phyloP scores from a whole-genome alignment of 202 grass and related monocot species.

The Digitaria exilis region DNA sequence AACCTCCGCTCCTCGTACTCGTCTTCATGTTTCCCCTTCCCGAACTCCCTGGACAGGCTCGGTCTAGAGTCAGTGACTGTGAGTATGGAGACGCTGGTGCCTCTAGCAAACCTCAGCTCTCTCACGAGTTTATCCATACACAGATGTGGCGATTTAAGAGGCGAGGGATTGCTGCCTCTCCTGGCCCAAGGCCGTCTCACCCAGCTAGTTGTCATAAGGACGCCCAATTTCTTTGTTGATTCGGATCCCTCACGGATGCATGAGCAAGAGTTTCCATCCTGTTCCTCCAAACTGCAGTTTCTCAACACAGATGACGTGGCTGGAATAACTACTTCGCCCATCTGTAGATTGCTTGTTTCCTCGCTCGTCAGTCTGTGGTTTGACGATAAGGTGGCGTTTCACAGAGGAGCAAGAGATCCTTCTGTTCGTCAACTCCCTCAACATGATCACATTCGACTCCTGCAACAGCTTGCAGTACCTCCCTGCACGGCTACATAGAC shows the following conservation, averaged over 20 bases:
- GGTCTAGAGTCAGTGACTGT: too few species aligned
- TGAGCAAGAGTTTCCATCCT: background rate
- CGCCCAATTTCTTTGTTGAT: background rate
- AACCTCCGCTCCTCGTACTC: background rate
- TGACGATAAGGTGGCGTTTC: background rate
- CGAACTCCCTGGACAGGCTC: background rate
- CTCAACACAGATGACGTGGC: background rate
- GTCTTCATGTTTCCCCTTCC: background rate
- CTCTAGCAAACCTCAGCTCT: conserved; percentile 2
- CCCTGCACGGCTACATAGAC: background rate
- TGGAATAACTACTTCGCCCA: background rate
- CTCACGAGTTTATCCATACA: background rate
- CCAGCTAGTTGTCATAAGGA: accelerated
- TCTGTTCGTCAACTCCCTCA: background rate
- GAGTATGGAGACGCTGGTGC: background rate
- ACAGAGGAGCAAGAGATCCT: background rate
- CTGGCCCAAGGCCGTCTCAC: conserved; percentile 1
- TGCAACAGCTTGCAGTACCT: background rate
- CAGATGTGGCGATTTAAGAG: background rate
- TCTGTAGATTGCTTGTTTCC: too few species aligned
- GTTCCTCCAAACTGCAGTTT: background rate
- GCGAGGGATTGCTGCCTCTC: background rate
- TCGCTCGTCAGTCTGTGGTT: background rate
- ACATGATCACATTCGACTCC: accelerated
- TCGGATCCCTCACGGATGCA: too few species aligned